Evolutionary conservation across 306 rosid species (phyloP).

Genomic region (Prinsepia uniflora): DNA sequence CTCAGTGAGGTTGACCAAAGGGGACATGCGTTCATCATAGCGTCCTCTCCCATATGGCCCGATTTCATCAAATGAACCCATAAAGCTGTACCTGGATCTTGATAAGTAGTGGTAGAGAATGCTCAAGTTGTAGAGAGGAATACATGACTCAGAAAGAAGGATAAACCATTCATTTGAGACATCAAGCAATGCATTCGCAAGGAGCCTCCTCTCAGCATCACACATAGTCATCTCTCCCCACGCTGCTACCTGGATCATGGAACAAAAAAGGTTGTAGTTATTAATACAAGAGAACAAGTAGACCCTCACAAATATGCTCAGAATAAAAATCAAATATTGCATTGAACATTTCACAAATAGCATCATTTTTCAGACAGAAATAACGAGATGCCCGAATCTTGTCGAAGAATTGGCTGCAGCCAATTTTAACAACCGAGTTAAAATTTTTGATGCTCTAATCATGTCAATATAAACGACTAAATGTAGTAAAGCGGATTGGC

Average conservation of each 20-base stretch:
- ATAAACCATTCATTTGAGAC: constrained; percentile 92
- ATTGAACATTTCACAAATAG: constrained; percentile 10
- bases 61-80: constrained; percentile 80
- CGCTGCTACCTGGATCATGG: constrained; percentile 60
- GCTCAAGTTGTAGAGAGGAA: constrained; percentile 88
- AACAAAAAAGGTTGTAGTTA: not conserved
- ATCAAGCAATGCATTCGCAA: constrained; percentile 92
- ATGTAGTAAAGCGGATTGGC: not conserved
- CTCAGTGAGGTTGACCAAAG: constrained; percentile 68
- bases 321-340: constrained; percentile 6
- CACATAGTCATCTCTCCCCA: constrained; percentile 99
- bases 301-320: not conserved
- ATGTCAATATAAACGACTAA: not conserved
- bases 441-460: constrained; percentile 9
- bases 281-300: not conserved
- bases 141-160: constrained; percentile 89
- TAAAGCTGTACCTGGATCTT: constrained; percentile 70
- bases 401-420: not conserved
- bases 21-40: constrained; percentile 66
- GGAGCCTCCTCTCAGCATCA: constrained; percentile 90
- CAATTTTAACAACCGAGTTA: constrained; percentile 6
- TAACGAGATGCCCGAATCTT: not conserved
- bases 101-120: constrained; percentile 64
- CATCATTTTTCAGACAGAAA: not conserved
- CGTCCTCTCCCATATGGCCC: constrained; percentile 98